Base-by-base conservation (phyloP, 108 stramenopile species). In the Nitzschia palea region DNA sequence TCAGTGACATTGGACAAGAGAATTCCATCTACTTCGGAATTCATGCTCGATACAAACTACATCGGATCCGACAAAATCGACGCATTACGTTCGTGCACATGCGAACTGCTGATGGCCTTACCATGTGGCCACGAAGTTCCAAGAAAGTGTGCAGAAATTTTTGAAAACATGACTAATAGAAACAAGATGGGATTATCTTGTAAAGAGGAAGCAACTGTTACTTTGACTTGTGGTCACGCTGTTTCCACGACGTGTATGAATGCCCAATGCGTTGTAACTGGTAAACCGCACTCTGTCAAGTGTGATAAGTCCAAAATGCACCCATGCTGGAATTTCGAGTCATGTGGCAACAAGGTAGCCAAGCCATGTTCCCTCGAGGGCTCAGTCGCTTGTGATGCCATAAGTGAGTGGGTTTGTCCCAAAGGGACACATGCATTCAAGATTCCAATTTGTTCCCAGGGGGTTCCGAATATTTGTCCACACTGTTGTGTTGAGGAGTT, bases 81-180 rank as follows among this genome's bases (percentile, higher is more conserved):
- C n/a, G n/a, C n/a, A n/a, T n/a, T n/a, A n/a, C n/a, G n/a, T n/a
- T n/a, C 17, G 3, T 52, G 51, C 23, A 6, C 17, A 2, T 22
- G 51, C 14, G 14, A 17, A 23, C 23, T 52, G 17, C 15, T 34
- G 35, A 8, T 66, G 4, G 20, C 36, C 10, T 36, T 53, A 20
- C n/a, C 43, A 17, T 66, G 65, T 53, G 65, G 65, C 1, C 65
- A 66, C 34, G 15, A 22, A 20, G 33, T 33, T 25, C 52, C 44
- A 6, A 32, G 12, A 33, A 48, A 50, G 0, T 64, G 62, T n/a
- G 27, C 27, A 27, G 18, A 36, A 2, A 33, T 37, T 42, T 26
- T 61, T 22, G 1, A 36, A 36, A 15, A 10, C 27, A 26, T 42
- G 5, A 26, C 44, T 2, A 20, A 3, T 44, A n/a, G n/a, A n/a